A percentile compares a stretch with the other conserved stretches of the same genome.
These are phyloP conservation scores for Solanum corneliomulleri DNA, from an alignment of 257 asterid genomes.

Conservation along the genomic window DNA sequence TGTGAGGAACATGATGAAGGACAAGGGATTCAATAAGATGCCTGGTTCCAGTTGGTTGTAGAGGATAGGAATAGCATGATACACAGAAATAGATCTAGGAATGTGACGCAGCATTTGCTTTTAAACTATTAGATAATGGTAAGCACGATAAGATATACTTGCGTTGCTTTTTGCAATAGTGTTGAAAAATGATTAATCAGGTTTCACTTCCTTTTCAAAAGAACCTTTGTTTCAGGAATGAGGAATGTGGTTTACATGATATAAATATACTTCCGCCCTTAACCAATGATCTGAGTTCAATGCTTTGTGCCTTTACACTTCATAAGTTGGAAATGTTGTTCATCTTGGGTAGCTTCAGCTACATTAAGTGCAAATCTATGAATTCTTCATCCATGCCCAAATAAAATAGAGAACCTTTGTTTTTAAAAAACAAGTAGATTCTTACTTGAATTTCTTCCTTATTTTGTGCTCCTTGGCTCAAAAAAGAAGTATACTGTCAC, in stretches of 20 bases:
- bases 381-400: background rate
- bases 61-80: background rate
- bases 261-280: background rate
- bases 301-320: background rate
- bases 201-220: background rate
- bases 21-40: conserved; percentile 24
- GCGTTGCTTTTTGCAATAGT: background rate
- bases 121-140: background rate
- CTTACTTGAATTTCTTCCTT: background rate
- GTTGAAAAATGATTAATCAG: background rate
- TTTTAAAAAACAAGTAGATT: background rate
- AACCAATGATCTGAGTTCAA: background rate
- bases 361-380: background rate
- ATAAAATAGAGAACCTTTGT: background rate
- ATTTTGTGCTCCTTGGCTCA: background rate
- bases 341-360: background rate
- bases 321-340: background rate
- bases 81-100: background rate
- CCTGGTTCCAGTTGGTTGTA: conserved; percentile 40
- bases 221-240: background rate
- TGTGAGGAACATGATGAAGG: conserved; percentile 43
- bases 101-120: background rate
- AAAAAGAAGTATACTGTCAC: background rate
- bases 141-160: background rate
- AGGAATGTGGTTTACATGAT: background rate